phyloP scores from a whole-genome alignment of 139 green algal genomes.

The Chlamydomonas schloesseri region DNA sequence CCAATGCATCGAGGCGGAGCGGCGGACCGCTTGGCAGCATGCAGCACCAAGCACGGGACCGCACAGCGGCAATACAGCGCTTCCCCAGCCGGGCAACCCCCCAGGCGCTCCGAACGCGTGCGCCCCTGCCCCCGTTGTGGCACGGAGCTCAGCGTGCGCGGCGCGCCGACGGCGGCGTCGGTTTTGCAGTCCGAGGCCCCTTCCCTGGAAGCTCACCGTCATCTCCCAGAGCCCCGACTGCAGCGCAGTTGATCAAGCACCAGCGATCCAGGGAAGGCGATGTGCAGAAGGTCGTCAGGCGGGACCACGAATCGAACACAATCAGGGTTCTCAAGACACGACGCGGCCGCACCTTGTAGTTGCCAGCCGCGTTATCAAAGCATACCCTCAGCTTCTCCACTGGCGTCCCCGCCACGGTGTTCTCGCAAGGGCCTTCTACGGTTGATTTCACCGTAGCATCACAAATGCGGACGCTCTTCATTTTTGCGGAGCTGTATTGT shows the following conservation, averaged over 20 bases:
- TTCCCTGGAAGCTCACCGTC: conserved; percentile 22
- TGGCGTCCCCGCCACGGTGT: background rate
- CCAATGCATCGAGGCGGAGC: background rate
- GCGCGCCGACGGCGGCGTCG: too few species aligned
- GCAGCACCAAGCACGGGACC: too few species aligned
- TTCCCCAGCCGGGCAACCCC: too few species aligned
- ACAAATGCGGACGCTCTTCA: conserved; percentile 4
- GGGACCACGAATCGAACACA: background rate
- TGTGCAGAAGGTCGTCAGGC: too few species aligned
- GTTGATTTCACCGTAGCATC: background rate
- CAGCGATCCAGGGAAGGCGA: background rate
- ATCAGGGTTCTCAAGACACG: too few species aligned
- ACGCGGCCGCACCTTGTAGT: conserved; percentile 4
- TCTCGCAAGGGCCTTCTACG: background rate
- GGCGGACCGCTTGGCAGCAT: background rate
- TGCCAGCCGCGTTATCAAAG: background rate
- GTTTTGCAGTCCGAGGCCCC: too few species aligned
- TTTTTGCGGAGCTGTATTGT: background rate
- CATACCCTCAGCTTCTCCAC: background rate
- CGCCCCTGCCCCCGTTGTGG: too few species aligned
- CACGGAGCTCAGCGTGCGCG: too few species aligned
- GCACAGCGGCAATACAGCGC: background rate
- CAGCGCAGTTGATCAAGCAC: background rate
- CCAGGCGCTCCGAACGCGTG: too few species aligned
- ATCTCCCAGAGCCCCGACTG: conserved; percentile 15